Evolutionary conservation across 768 basidiomycete species (phyloP), one percentile per base, ranked within the genome.

Genomic region (Mycena galopus): DNA sequence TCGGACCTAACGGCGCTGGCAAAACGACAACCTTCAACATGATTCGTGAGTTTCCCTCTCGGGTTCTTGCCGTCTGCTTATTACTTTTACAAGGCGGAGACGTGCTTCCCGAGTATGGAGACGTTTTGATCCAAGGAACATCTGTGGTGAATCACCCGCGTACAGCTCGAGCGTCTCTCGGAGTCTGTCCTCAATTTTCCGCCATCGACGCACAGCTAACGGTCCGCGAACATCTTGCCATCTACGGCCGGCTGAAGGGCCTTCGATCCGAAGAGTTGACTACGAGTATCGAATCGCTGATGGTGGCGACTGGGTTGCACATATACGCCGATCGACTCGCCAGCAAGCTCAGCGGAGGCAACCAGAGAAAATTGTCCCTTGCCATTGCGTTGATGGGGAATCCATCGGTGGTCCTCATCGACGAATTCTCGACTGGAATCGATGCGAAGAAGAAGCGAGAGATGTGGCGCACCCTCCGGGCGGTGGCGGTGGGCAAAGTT

Each of bases 141-240:
- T 94, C 93, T 4, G 90, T 93, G 42, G 82, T 93, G 32, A 84
- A 85, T n/a, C 85, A 90, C 66, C 89, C 94, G 0, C 88, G 88
- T 25, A 84, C 80, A 6, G 92, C 94, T 42, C 88, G 93, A 29
- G 86, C 91, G 9, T 86, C 90, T 25, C 87, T 96, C 8, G 94
- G 94, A 4, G 92, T 96, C 60, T 96, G 94, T 78, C 94, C 94
- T 0, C 94, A 95, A 73, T 94, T 94, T 80, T 94, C 93, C 1
- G 93, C 94, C 1, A 94, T 95, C 73, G 94, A 95, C 74, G 83
- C 89, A 16, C 91, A 94, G 76, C 79, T 95, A 47, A 94, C 93
- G 8, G 93, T 94, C 27, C 87, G 92, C 53, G 92, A 96, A 78
- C 94, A 95, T 77, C 83, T 95, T 37, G 71, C 86, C 69, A 85